Conservation (phyloP, 768 basidiomycete species). For the Pilatotrama ljubarskyi region DNA sequence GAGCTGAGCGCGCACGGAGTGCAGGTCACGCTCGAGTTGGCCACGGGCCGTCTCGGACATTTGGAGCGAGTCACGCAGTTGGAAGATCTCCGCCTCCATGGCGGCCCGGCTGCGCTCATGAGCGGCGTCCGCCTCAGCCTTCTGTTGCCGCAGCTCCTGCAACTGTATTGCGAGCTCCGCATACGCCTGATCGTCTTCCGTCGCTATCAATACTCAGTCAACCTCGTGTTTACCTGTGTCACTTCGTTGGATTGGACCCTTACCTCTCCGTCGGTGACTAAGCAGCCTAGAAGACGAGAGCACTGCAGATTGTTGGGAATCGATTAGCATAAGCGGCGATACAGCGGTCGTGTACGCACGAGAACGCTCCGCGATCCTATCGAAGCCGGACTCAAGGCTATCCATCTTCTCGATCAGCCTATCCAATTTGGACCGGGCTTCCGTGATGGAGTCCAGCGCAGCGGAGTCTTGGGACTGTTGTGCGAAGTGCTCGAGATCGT, state of each 20-base stretch:
- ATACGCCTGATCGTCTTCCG: constrained; percentile 73
- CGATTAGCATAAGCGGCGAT: constrained; percentile 10
- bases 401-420: constrained; percentile 80
- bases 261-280: constrained; percentile 70
- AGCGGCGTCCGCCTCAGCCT: constrained; percentile 52
- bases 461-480: constrained; percentile 44
- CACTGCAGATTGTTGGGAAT: constrained; percentile 53
- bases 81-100: constrained; percentile 57
- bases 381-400: constrained; percentile 75
- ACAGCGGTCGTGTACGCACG: constrained; percentile 44
- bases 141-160: constrained; percentile 55
- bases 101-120: constrained; percentile 59
- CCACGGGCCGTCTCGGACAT: constrained; percentile 47
- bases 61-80: constrained; percentile 47
- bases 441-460: constrained; percentile 56
- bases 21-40: constrained; percentile 63
- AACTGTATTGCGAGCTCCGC: constrained; percentile 73
- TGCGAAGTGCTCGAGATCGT: constrained; percentile 64
- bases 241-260: constrained; percentile 23
- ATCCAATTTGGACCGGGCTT: constrained; percentile 62
- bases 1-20: constrained; percentile 58
- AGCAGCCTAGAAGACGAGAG: constrained; percentile 74
- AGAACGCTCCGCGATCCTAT: constrained; percentile 82
- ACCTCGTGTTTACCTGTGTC: constrained; percentile 6
- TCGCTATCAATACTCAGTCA: constrained; percentile 42